These are phyloP conservation scores for Rhynchospora pubera DNA, from an alignment of 176 grass and related monocot genomes.

Conservation along the genomic window DNA sequence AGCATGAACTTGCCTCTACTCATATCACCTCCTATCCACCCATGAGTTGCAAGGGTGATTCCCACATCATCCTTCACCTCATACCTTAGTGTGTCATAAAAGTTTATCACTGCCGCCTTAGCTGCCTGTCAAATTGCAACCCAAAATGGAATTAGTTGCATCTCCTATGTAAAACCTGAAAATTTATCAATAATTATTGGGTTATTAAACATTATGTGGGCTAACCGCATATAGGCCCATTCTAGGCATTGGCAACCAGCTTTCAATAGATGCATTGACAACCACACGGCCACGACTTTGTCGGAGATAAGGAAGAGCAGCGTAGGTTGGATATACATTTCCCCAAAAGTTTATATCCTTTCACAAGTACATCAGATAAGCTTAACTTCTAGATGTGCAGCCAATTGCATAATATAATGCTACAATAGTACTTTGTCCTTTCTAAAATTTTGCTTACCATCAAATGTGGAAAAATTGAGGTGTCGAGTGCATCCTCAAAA, in stretches of 20 bases:
- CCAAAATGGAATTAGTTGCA: not conserved
- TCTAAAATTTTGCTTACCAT: slow-evolving; percentile 33
- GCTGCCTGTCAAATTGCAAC: slow-evolving; percentile 40
- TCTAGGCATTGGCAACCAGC: slow-evolving; percentile 78
- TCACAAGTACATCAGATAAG: not conserved
- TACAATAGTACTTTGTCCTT: not conserved
- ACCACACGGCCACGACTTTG: slow-evolving; percentile 54
- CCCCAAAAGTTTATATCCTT: slow-evolving; percentile 96
- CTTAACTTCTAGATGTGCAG: not conserved
- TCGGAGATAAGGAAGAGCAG: slow-evolving; percentile 60
- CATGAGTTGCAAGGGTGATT: slow-evolving; percentile 70
- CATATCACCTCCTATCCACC: slow-evolving; percentile 54
- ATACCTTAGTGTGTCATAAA: slow-evolving; percentile 79
- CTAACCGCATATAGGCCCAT: slow-evolving; percentile 85
- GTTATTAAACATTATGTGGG: not conserved
- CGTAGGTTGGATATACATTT: slow-evolving; percentile 83
- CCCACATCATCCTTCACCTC: slow-evolving; percentile 69
- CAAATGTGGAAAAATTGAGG: slow-evolving; percentile 69
- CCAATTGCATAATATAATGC: not conserved
- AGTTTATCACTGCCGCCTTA: slow-evolving; percentile 72
- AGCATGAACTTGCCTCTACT: slow-evolving; percentile 39
- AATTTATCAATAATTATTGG: not conserved
- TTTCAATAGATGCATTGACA: slow-evolving; percentile 79
- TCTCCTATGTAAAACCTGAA: not conserved
- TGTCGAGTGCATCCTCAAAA: slow-evolving; percentile 77